Percentiles rank a stretch among this genome's conserved stretches.
Conservation (phyloP, 2,329 filamentous ascomycete genomes). For the Fusarium guadeloupense region DNA sequence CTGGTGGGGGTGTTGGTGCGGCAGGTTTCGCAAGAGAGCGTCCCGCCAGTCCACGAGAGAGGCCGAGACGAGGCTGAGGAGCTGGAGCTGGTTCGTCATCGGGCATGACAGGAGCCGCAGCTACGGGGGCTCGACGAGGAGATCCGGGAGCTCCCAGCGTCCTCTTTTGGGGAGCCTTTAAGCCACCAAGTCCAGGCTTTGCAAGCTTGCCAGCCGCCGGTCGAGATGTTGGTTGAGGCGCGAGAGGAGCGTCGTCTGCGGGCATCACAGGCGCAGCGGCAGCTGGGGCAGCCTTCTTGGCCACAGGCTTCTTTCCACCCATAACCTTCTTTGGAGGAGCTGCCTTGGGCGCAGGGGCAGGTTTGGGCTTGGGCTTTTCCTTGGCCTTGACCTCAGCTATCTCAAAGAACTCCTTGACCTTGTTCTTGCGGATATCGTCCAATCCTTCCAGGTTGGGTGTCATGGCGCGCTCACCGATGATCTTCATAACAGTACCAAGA, state of each 20-base stretch:
- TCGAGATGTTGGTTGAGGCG: slow-evolving; percentile 67
- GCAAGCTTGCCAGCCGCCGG: slow-evolving; percentile 62
- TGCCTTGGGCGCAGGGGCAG: slow-evolving; percentile 63
- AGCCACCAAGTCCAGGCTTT: slow-evolving; percentile 62
- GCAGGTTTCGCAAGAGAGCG: slow-evolving; percentile 83
- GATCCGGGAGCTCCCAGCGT: slow-evolving; percentile 62
- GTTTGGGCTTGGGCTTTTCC: slow-evolving; percentile 82
- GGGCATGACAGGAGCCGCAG: slow-evolving; percentile 59
- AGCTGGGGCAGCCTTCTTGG: slow-evolving; percentile 56
- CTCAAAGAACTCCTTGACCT: slow-evolving; percentile 92
- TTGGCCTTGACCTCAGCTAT: slow-evolving; percentile 61
- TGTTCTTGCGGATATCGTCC: slow-evolving; percentile 94
- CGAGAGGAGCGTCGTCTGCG: slow-evolving; percentile 62
- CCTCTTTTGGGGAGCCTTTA: slow-evolving; percentile 69
- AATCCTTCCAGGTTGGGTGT: slow-evolving; percentile 88
- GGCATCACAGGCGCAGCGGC: slow-evolving; percentile 53
- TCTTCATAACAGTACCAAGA: slow-evolving; percentile 96
- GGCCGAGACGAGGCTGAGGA: slow-evolving; percentile 68
- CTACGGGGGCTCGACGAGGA: slow-evolving; percentile 59
- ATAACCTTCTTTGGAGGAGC: slow-evolving; percentile 60
- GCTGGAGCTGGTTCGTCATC: slow-evolving; percentile 70
- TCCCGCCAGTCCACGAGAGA: slow-evolving; percentile 83
- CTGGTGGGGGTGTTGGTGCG: slow-evolving; percentile 59
- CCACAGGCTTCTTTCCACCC: slow-evolving; percentile 53
- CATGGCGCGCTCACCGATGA: slow-evolving; percentile 96